A percentile compares a stretch with the other conserved stretches of the same genome.
phyloP scores from a whole-genome alignment of 257 asterid genomes.

The Penstemon newberryi region DNA sequence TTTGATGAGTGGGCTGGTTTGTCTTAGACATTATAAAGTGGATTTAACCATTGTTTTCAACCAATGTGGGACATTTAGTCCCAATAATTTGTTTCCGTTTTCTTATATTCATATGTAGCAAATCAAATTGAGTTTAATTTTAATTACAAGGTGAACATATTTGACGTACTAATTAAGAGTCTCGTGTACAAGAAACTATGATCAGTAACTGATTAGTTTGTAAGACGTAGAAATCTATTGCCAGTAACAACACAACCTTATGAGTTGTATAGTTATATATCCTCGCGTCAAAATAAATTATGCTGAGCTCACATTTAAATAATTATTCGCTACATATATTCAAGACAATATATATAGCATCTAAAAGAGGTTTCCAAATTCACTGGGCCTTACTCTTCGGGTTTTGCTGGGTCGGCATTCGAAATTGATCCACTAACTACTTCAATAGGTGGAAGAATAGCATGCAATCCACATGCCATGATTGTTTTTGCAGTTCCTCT shows the following conservation, averaged over 20 bases:
- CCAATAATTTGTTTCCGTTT: too few species aligned
- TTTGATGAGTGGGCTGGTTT: too few species aligned
- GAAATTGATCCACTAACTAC: constrained; percentile 75
- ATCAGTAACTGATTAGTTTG: neutral
- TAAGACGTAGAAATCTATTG: neutral
- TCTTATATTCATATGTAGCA: neutral
- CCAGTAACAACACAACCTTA: neutral
- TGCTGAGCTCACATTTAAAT: neutral
- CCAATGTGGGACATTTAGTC: too few species aligned
- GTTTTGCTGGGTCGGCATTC: constrained; percentile 76
- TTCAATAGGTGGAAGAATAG: constrained; percentile 97
- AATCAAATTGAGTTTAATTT: neutral
- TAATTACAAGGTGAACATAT: neutral
- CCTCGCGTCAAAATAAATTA: neutral
- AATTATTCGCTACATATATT: neutral
- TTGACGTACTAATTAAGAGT: neutral
- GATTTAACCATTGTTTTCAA: too few species aligned
- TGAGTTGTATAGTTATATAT: neutral
- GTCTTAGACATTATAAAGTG: too few species aligned
- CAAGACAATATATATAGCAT: neutral
- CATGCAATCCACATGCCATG: constrained; percentile 98
- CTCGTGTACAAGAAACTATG: neutral
- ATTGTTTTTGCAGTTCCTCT: constrained; percentile 98
- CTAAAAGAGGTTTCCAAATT: constrained; percentile 15
- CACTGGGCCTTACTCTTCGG: constrained; percentile 60